Conservation (phyloP, 2,329 filamentous ascomycete genomes). For the Passalora sequoiae region DNA sequence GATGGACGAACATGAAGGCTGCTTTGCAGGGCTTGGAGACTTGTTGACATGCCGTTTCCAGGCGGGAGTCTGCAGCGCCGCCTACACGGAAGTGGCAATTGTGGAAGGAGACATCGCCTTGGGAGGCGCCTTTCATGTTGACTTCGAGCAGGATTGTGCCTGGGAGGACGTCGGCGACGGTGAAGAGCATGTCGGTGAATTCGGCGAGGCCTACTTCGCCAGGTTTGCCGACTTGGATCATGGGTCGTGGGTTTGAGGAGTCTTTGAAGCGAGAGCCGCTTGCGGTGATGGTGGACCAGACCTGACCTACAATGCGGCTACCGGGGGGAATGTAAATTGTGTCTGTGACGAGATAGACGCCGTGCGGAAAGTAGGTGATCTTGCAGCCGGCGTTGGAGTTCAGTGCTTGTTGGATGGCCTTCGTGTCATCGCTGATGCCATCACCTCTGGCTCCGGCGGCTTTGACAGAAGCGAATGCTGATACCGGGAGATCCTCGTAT, state of each 20-base stretch:
- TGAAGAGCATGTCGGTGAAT: conserved; percentile 51
- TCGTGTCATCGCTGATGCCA: conserved; percentile 30
- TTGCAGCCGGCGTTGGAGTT: conserved; percentile 30
- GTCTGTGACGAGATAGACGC: conserved; percentile 43
- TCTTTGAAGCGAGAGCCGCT: conserved; percentile 45
- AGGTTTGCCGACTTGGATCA: conserved; percentile 49
- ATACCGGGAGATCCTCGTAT: conserved; percentile 40
- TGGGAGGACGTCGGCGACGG: conserved; percentile 44
- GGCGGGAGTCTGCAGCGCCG: conserved; percentile 31
- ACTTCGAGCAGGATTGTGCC: conserved; percentile 45
- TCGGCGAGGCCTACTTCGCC: conserved; percentile 49
- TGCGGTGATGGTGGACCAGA: conserved; percentile 49
- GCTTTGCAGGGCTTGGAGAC: conserved; percentile 27
- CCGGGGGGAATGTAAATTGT: conserved; percentile 47
- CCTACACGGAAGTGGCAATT: conserved; percentile 36
- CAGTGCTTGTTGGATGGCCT: conserved; percentile 24
- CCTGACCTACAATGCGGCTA: conserved; percentile 52
- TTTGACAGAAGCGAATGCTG: conserved; percentile 46
- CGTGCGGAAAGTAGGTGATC: conserved; percentile 42
- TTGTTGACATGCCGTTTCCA: conserved; percentile 41
- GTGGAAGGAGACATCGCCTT: conserved; percentile 46
- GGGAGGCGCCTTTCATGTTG: conserved; percentile 45
- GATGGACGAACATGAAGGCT: conserved; percentile 41
- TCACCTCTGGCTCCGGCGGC: conserved; percentile 34
- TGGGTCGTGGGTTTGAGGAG: conserved; percentile 41